Conservation (phyloP, 768 basidiomycete species). For the Naganishia friedmannii region DNA sequence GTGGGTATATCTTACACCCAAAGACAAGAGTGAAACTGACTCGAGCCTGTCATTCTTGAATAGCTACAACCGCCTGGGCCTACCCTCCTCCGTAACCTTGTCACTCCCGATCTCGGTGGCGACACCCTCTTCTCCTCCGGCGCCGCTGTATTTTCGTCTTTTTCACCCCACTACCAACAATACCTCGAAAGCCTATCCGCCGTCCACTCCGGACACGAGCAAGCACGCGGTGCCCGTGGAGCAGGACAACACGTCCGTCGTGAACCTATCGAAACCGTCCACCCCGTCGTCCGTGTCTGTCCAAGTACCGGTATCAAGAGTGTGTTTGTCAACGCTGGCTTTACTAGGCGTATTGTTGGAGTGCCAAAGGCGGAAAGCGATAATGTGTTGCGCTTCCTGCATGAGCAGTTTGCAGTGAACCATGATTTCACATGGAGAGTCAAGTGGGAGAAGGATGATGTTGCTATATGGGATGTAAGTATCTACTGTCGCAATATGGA, state of each 20-base stretch:
- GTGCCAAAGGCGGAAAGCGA: constrained; percentile 81
- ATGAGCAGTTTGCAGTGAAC: constrained; percentile 67
- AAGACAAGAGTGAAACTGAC: not conserved
- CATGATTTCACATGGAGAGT: constrained; percentile 57
- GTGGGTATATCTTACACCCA: constrained; percentile 41
- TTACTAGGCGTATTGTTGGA: constrained; percentile 73
- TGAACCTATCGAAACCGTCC: constrained; percentile 57
- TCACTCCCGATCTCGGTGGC: constrained; percentile 68
- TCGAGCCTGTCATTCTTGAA: not conserved
- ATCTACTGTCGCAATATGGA: not conserved
- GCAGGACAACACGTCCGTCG: constrained; percentile 70
- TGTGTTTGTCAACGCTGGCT: constrained; percentile 75
- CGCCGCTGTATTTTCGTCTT: constrained; percentile 78
- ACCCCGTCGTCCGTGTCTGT: constrained; percentile 72
- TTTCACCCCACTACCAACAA: constrained; percentile 69
- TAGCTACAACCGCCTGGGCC: constrained; percentile 66
- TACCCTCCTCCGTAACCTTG: constrained; percentile 72
- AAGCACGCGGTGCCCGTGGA: constrained; percentile 70
- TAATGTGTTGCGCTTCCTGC: constrained; percentile 66
- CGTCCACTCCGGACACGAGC: constrained; percentile 72
- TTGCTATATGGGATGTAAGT: constrained; percentile 58
- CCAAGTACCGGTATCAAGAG: constrained; percentile 82
- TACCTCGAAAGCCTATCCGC: constrained; percentile 73
- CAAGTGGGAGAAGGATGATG: constrained; percentile 70
- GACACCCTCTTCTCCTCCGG: constrained; percentile 81